These are phyloP conservation scores for Wickerhamomyces sp. DNA, from an alignment of 1,139 yeast species.

Conservation along the genomic window DNA sequence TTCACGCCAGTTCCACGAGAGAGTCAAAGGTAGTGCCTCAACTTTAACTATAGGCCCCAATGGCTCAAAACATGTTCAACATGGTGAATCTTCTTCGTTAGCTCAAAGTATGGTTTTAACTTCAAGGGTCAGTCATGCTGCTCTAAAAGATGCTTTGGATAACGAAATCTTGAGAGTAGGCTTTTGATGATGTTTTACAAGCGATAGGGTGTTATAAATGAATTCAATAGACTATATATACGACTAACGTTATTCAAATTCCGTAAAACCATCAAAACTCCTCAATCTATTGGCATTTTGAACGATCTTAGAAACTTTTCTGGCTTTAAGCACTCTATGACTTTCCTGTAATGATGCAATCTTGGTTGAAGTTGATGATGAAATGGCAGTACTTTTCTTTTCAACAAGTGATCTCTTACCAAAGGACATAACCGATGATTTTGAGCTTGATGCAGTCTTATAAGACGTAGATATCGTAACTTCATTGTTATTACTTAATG, in stretches of 20 bases:
- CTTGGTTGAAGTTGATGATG: neutral
- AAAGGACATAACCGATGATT: slow-evolving; percentile 55
- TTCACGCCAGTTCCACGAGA: slow-evolving; percentile 5
- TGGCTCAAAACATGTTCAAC: slow-evolving; percentile 31
- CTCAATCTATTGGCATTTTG: slow-evolving; percentile 9
- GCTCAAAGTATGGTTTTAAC: slow-evolving; percentile 38
- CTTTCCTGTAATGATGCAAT: slow-evolving; percentile 1
- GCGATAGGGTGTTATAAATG: too few relatives aligned
- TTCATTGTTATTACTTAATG: slow-evolving; percentile 42
- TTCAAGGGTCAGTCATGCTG: slow-evolving; percentile 36
- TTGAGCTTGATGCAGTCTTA: slow-evolving; percentile 52
- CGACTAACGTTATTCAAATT: slow-evolving; percentile 6
- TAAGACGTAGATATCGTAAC: slow-evolving; percentile 54
- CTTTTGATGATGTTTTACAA: too few relatives aligned
- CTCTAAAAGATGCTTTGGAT: slow-evolving; percentile 38
- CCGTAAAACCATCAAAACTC: slow-evolving; percentile 4
- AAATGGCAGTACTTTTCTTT: slow-evolving; percentile 5
- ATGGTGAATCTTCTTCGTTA: slow-evolving; percentile 26
- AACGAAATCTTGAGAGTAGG: slow-evolving; percentile 20
- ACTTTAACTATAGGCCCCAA: slow-evolving; percentile 45
- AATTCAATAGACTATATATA: too few relatives aligned
- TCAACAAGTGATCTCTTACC: slow-evolving; percentile 25
- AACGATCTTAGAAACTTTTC: slow-evolving; percentile 10
- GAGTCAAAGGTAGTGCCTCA: slow-evolving; percentile 36
- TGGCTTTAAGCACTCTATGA: slow-evolving; percentile 22